phyloP scores from a whole-genome alignment of 192 early-diverging fungal genomes.

The Coemansia sp. region DNA sequence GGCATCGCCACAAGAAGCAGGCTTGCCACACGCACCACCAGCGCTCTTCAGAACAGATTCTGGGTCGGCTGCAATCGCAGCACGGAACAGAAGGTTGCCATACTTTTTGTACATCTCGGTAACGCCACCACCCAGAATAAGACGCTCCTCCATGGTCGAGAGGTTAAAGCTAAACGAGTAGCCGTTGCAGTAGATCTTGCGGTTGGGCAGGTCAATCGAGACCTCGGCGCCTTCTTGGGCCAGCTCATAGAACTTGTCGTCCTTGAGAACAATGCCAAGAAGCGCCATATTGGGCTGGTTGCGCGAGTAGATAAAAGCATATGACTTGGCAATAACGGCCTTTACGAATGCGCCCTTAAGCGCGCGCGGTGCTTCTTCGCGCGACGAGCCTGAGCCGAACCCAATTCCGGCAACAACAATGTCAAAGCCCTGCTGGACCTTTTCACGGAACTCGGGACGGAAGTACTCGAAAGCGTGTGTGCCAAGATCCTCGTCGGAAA shows the following conservation, averaged over 20 bases:
- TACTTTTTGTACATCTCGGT: slow-evolving; percentile 81
- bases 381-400: slow-evolving; percentile 75
- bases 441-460: slow-evolving; percentile 71
- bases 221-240: slow-evolving; percentile 74
- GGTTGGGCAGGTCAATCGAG: slow-evolving; percentile 65
- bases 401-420: slow-evolving; percentile 73
- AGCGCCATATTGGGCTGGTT: slow-evolving; percentile 86
- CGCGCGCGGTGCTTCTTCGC: slow-evolving; percentile 78
- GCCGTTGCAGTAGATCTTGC: slow-evolving; percentile 62
- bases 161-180: slow-evolving; percentile 63
- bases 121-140: slow-evolving; percentile 72
- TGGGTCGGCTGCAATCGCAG: slow-evolving; percentile 64
- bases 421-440: slow-evolving; percentile 62
- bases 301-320: slow-evolving; percentile 78
- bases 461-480: slow-evolving; percentile 71
- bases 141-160: slow-evolving; percentile 72
- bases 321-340: slow-evolving; percentile 80
- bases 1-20: slow-evolving; percentile 41
- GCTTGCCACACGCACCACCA: slow-evolving; percentile 47
- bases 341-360: slow-evolving; percentile 67
- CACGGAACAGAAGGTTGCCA: slow-evolving; percentile 71
- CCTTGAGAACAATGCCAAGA: slow-evolving; percentile 69
- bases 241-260: slow-evolving; percentile 74
- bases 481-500: slow-evolving; percentile 68
- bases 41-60: slow-evolving; percentile 52